Evolutionary conservation across 305 asterid species (phyloP).

Genomic region (Fraxinus velutina): DNA sequence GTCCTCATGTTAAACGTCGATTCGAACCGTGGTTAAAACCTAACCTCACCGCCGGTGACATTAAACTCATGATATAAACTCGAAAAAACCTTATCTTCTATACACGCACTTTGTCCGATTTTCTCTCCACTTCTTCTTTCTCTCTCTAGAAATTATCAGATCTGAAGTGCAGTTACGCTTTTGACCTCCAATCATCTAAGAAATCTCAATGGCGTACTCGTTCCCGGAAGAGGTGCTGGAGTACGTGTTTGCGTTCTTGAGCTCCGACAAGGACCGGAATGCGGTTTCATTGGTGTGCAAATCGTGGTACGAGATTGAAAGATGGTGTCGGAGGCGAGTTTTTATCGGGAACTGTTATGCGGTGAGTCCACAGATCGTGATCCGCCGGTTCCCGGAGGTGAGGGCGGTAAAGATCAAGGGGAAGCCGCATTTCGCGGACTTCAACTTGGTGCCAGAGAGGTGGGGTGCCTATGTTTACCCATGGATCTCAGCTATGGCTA

Average conservation of each 20-base stretch:
- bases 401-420: conserved; percentile 82
- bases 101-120: conserved; percentile 26
- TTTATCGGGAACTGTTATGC: conserved; percentile 92
- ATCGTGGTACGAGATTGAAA: conserved; percentile 94
- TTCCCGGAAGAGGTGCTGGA: conserved; percentile 93
- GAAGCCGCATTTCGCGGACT: conserved; percentile 98
- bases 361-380: conserved; percentile 69
- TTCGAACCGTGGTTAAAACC: conserved; percentile 32
- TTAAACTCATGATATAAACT: conserved; percentile 25
- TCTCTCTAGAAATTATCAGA: conserved; percentile 17
- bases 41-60: conserved; percentile 37
- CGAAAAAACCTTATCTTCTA: conserved; percentile 63
- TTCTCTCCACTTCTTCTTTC: not conserved
- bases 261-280: conserved; percentile 71
- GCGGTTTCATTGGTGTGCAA: conserved; percentile 80
- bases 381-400: conserved; percentile 81
- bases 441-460: conserved; percentile 88
- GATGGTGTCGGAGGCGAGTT: conserved; percentile 79
- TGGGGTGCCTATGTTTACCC: conserved; percentile 87
- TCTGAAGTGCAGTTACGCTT: conserved; percentile 38
- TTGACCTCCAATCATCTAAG: conserved; percentile 20
- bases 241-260: conserved; percentile 74
- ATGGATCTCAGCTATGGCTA: conserved; percentile 74
- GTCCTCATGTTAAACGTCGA: conserved; percentile 16
- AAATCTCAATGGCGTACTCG: conserved; percentile 61